phyloP scores from a whole-genome alignment of 352 stramenopile genomes.

The Halophytophthora polymorphica region DNA sequence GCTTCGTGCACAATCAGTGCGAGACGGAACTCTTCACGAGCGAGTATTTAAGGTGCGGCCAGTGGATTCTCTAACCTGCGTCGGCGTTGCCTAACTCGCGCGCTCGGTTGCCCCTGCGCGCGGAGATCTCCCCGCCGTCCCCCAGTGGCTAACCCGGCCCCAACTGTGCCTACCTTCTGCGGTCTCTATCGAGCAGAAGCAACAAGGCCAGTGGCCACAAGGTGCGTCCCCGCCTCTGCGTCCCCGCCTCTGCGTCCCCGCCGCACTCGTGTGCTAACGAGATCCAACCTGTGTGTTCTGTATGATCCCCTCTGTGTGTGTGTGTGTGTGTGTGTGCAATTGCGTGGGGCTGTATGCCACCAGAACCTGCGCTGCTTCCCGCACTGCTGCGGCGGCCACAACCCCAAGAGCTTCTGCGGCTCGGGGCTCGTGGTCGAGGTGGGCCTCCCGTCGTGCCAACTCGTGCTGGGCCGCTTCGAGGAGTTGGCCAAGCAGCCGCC shows the following conservation, averaged over 20 bases:
- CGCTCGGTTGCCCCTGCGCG: too few relatives aligned
- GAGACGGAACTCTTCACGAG: conserved; percentile 70
- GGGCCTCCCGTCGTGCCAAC: conserved; percentile 44
- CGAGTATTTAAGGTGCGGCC: conserved; percentile 65
- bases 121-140: too few relatives aligned
- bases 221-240: conserved; percentile 13
- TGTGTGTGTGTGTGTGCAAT: background rate
- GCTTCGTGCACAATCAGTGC: conserved; percentile 71
- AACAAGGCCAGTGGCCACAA: conserved; percentile 87
- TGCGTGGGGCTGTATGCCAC: conserved; percentile 2
- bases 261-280: background rate
- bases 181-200: conserved; percentile 37
- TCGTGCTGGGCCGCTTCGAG: conserved; percentile 74
- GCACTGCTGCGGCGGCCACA: conserved; percentile 79
- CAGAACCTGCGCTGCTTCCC: conserved; percentile 81
- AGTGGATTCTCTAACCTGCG: background rate
- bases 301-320: background rate
- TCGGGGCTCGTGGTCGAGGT: conserved; percentile 77
- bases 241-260: conserved; percentile 3
- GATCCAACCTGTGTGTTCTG: background rate
- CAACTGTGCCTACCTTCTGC: conserved; percentile 3
- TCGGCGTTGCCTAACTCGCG: background rate
- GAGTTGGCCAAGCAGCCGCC: conserved; percentile 47
- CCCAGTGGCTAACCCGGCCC: too few relatives aligned
- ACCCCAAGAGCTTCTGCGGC: conserved; percentile 84